These are phyloP conservation scores for Tulasnella sp. DNA, from an alignment of 768 basidiomycete genomes.

Conservation along the genomic window DNA sequence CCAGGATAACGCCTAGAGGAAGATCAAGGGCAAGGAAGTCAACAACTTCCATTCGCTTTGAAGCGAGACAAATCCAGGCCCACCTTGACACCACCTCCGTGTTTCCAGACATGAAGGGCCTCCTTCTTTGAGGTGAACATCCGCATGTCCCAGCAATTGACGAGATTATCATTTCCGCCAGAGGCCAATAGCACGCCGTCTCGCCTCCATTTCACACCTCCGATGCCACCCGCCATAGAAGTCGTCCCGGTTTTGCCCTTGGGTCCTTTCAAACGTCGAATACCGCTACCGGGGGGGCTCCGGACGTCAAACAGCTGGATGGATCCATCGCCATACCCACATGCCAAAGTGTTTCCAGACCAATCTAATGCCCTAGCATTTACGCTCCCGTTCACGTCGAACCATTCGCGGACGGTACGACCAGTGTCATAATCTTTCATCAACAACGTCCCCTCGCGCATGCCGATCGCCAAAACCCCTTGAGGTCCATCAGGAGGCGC, in stretches of 20 bases:
- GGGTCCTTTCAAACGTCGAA: neutral
- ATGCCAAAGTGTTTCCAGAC: neutral
- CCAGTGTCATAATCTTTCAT: neutral
- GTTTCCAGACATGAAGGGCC: neutral
- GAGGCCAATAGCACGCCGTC: neutral
- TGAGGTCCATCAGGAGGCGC: neutral
- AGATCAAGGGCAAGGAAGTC: neutral
- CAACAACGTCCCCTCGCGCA: neutral
- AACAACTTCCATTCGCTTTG: neutral
- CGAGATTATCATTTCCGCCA: neutral
- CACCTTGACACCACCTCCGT: neutral
- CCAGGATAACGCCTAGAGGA: neutral
- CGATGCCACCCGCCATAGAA: neutral
- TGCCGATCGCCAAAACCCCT: neutral
- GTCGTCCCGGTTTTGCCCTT: neutral
- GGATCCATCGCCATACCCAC: neutral
- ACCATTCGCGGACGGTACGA: neutral
- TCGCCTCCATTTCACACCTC: neutral
- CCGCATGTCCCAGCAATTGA: constrained; percentile 1
- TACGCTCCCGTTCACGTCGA: neutral
- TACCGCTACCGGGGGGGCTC: neutral
- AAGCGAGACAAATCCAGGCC: no score
- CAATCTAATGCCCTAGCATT: neutral
- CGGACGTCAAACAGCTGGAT: constrained; percentile 2
- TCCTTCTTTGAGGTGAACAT: neutral